A percentile compares a stretch with the other conserved stretches of the same genome.
Conservation (phyloP, 169 alveolate species). For the Amoebophrya sp. region DNA sequence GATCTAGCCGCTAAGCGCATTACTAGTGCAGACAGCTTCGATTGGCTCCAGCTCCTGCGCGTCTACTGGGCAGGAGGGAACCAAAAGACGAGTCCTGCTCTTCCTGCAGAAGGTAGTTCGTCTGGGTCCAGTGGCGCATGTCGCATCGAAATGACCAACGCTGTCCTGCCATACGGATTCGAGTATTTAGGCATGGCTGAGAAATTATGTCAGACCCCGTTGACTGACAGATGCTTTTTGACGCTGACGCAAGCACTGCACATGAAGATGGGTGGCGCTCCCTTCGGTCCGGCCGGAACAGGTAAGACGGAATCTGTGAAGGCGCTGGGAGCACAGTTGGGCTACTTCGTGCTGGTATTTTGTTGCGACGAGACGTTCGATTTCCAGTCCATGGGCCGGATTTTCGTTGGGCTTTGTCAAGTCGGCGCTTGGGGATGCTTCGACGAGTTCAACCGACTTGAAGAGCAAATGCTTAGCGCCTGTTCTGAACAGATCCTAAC, state of each 20-base stretch:
- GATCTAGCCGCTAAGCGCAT: slow-evolving; percentile 59
- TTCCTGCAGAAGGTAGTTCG: too few relatives aligned
- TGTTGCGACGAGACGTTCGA: slow-evolving; percentile 97
- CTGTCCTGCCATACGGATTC: slow-evolving; percentile 90
- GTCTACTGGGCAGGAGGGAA: slow-evolving; percentile 55
- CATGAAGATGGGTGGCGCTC: slow-evolving; percentile 94
- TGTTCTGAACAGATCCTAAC: slow-evolving; percentile 87
- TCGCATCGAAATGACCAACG: slow-evolving; percentile 76
- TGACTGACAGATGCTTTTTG: slow-evolving; percentile 94
- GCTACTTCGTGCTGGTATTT: slow-evolving; percentile 87
- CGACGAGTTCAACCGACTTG: slow-evolving; percentile 96
- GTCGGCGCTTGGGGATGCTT: slow-evolving; percentile 95
- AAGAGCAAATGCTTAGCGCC: slow-evolving; percentile 91
- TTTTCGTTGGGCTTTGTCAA: slow-evolving; percentile 77
- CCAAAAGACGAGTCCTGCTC: slow-evolving; percentile 37
- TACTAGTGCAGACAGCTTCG: slow-evolving; percentile 58
- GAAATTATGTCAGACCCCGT: slow-evolving; percentile 93
- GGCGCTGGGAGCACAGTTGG: slow-evolving; percentile 89
- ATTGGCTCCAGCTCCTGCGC: slow-evolving; percentile 69
- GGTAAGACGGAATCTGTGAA: slow-evolving; percentile 99
- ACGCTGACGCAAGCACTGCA: slow-evolving; percentile 93
- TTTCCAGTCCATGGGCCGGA: slow-evolving; percentile 83
- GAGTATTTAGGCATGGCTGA: slow-evolving; percentile 94
- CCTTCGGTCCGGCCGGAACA: slow-evolving; percentile 99
- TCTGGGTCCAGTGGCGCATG: slow-evolving; percentile 28